Evolutionary conservation across 331 rosid species (phyloP).

Genomic region (Quercus lobata): DNA sequence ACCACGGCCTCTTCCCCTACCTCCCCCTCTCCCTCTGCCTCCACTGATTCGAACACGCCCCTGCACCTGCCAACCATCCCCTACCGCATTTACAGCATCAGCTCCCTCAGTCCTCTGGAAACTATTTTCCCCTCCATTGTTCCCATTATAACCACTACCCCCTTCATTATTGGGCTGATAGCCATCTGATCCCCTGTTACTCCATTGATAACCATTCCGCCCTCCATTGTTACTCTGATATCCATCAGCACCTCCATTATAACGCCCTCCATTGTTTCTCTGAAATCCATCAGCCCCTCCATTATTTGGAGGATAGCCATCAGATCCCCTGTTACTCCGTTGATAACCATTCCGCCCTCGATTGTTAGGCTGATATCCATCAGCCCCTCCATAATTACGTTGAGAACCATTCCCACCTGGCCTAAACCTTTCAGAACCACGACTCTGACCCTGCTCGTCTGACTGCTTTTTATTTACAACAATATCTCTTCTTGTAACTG

Average conservation of each 20-base stretch:
- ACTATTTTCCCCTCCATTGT: background rate
- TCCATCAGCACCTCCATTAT: background rate
- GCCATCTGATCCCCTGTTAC: background rate
- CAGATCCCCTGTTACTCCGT: background rate
- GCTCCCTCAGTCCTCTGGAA: background rate
- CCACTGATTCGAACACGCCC: background rate
- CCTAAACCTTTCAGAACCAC: background rate
- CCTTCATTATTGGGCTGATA: background rate
- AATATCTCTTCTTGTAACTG: constrained; percentile 2
- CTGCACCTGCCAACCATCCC: background rate
- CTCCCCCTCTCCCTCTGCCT: background rate
- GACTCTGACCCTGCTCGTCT: background rate
- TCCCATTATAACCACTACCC: background rate
- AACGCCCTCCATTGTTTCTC: background rate
- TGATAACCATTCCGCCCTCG: background rate
- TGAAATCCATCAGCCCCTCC: background rate
- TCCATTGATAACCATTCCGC: background rate
- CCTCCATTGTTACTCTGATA: background rate
- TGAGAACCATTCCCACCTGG: background rate
- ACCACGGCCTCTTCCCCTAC: constrained; percentile 2
- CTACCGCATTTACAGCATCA: background rate
- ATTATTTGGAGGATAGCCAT: background rate
- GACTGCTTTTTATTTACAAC: background rate
- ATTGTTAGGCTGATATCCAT: background rate
- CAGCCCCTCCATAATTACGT: background rate